Conservation (phyloP, 805 yeast genomes). For the Saturnispora dispora region DNA sequence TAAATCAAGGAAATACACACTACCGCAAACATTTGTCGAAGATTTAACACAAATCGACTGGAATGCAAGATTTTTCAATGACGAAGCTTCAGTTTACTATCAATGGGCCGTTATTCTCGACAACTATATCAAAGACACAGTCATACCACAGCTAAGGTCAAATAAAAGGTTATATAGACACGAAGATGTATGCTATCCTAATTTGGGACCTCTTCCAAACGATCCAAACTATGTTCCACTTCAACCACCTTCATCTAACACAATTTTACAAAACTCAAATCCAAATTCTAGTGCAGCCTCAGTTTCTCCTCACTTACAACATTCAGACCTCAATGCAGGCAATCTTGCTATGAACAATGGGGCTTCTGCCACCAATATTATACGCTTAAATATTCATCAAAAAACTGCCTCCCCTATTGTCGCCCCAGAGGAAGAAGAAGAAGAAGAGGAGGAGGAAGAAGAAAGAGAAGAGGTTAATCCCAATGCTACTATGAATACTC, state of each 20-base stretch:
- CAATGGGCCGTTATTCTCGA: constrained; percentile 58
- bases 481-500: not conserved
- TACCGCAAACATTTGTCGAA: constrained; percentile 58
- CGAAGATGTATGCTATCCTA: constrained; percentile 42
- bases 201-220: constrained; percentile 60
- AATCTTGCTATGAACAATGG: not conserved
- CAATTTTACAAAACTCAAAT: not conserved
- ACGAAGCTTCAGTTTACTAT: constrained; percentile 57
- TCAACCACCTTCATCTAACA: not conserved
- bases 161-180: constrained; percentile 21
- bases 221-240: constrained; percentile 10
- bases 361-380: not conserved
- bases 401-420: not conserved
- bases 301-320: not conserved
- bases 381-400: not conserved
- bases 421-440: not conserved
- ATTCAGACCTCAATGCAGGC: not conserved
- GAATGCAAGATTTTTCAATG: constrained; percentile 84
- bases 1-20: constrained; percentile 43
- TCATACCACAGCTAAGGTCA: constrained; percentile 37
- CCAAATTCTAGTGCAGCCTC: not conserved
- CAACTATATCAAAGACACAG: constrained; percentile 35
- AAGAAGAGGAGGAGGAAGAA: not conserved
- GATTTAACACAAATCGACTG: constrained; percentile 81
- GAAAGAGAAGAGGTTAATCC: not conserved